Evolutionary conservation across 768 basidiomycete genomes (phyloP).

Genomic region (Boletus bicolor): DNA sequence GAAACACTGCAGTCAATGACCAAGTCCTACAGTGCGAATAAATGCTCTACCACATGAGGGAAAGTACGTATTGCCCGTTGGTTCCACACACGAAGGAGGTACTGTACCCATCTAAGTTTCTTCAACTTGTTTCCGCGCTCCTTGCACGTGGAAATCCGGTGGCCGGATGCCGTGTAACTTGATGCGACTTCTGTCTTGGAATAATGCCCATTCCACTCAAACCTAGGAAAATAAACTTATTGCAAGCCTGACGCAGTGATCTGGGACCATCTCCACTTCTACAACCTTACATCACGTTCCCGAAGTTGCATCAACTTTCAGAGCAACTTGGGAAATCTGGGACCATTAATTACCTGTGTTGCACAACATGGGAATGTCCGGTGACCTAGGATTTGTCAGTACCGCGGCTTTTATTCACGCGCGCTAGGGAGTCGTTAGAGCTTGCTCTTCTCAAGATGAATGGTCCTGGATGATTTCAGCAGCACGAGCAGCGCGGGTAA

Average conservation of each 20-base stretch:
- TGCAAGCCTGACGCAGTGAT: background rate
- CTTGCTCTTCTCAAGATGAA: background rate
- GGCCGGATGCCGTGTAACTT: background rate
- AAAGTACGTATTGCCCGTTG: background rate
- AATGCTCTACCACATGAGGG: background rate
- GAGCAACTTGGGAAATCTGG: background rate
- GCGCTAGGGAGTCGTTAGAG: background rate
- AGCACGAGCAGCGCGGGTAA: background rate
- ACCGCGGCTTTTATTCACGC: background rate
- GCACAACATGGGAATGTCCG: background rate
- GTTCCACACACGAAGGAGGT: background rate
- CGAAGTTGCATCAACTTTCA: background rate
- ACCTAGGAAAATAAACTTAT: background rate
- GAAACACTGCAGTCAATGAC: background rate
- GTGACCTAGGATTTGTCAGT: background rate
- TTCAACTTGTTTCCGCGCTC: background rate
- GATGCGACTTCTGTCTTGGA: background rate
- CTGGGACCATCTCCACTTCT: background rate
- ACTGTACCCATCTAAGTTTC: background rate
- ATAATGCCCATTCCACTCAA: background rate
- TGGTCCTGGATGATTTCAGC: background rate
- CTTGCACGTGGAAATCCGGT: background rate
- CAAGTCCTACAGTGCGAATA: background rate
- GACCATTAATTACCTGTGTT: background rate
- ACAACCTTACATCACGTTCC: background rate